Base-by-base conservation (phyloP, 2,329 filamentous ascomycete species). In the Colletotrichum karsti region DNA sequence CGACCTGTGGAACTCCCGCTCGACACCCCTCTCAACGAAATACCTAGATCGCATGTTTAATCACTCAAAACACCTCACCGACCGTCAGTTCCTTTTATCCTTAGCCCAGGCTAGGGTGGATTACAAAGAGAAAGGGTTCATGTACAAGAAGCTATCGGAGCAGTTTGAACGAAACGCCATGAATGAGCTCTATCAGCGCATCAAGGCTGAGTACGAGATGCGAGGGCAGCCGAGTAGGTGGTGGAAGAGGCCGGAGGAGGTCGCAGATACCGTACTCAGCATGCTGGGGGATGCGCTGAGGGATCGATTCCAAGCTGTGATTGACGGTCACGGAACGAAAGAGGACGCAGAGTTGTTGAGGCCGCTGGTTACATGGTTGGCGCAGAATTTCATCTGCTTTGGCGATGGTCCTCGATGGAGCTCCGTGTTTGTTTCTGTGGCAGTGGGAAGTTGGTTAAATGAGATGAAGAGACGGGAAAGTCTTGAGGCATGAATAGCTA, bases 401-500 rank as follows among this genome's bases (percentile, higher is more conserved):
- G 69, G 69, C 2, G 57, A 70, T 1, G 69, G 69, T 5, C 69
- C 69, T 1, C 18, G 66, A 10, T 70, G 69, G 69, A 63, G 44
- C 22, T 54, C 50, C 1, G 20, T 70, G 1, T 62, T 24, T 26
- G 33, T 64, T 7, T 65, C 57, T 2, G 18, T 70, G 9, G 66
- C 39, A 5, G 37, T 69, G 10, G 69, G 66, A 3, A 57, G 60
- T 6, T 70, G 66, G 66, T 2, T 69, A 4, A 54, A 54, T 9
- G 39, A 56, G 15, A 12, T 70, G 3, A 59, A 51, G 3, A 20
- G n/a, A 4, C 39, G 28, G 3, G 55, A 58, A n/a, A 41, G 7
- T 10, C 4, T 15, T 10, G 13, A 3, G 3, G 26, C 7, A 9
- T 24, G 24, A 46, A 12, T 10, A 4, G 7, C 12, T 30, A 5